Base-by-base conservation (phyloP, 768 basidiomycete species). In the Xerocomellus dryophilus region DNA sequence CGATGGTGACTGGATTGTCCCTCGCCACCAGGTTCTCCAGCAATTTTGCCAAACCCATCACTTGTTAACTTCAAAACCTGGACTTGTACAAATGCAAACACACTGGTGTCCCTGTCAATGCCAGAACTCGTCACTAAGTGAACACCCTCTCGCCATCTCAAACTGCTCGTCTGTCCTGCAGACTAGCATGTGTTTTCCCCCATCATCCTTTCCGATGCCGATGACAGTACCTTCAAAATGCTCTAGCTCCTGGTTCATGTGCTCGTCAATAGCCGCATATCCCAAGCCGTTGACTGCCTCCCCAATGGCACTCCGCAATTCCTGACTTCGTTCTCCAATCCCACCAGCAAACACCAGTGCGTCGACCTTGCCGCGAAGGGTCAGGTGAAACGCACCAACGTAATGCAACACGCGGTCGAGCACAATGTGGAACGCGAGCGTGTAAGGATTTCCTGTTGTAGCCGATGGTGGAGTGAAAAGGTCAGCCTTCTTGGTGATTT, bases 301-400 rank as follows among this genome's bases (percentile, higher is more conserved):
- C 4, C 77, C 77, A 17, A 95, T 74, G 18, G 81, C 80, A 38
- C 71, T 65, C 39, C 93, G 72, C 50, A 98, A 70, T 59, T 81
- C 76, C 17, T 70, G 73, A 55, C 84, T 81, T 59, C 77, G 78
- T 70, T 97, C 94, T 0, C 94, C 94, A 48, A 97, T 91, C 0
- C 93, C 93, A 4, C 93, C 93, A 0, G 89, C 79, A 66, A 95
- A 93, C 12, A 94, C 88, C 39, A 95, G 63, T 2, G 86, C 92
- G 66, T 93, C 88, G 11, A 93, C 80, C 23, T 75, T 55, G 15
- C 81, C 81, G 31, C 76, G 76, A 21, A 93, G 79, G 66, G 89
- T 86, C 60, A 91, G 73, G 60, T 85, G 82, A 67, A 92, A 93
- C 43, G 83, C 78, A 7, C 87, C 91, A 43, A 91, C 68, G 58